These are phyloP conservation scores for Symbiodinium pilosum DNA, from an alignment of 73 alveolate genomes.

Conservation along the genomic window DNA sequence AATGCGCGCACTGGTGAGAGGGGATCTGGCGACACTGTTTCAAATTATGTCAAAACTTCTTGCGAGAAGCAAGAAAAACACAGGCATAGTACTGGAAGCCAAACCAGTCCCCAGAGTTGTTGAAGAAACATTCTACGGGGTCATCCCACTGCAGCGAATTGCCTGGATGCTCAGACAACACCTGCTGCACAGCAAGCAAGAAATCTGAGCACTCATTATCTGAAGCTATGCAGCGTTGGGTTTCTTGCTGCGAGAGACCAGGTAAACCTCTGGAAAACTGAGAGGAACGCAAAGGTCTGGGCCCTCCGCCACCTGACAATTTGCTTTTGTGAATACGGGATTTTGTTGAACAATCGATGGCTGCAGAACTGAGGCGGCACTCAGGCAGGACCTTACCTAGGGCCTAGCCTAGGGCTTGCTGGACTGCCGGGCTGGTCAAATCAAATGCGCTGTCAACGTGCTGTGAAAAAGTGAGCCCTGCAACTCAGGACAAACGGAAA, in stretches of 20 bases:
- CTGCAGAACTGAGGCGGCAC: neutral
- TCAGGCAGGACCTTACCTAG: too few species aligned
- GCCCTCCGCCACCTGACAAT: neutral
- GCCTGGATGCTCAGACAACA: conserved; percentile 18
- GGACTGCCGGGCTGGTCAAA: too few species aligned
- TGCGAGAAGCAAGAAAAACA: neutral
- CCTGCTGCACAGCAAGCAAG: neutral
- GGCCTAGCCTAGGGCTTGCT: too few species aligned
- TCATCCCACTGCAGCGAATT: conserved; percentile 22
- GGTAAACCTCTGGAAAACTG: neutral
- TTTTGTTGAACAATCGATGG: conserved; percentile 18
- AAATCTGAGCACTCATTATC: neutral
- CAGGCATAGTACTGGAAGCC: neutral
- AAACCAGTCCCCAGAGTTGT: neutral
- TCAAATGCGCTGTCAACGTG: too few species aligned
- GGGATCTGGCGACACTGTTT: neutral
- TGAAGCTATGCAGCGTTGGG: neutral
- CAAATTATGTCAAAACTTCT: neutral
- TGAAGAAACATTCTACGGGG: neutral
- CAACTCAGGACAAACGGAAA: too few species aligned
- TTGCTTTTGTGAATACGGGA: neutral
- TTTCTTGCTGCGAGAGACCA: neutral
- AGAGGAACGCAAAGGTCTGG: neutral
- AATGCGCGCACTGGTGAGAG: neutral
- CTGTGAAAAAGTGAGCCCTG: too few species aligned